Percentiles rank a stretch among this genome's conserved stretches.
Conservation (phyloP, 441 rosid genomes). For the Isatis lusitanica region DNA sequence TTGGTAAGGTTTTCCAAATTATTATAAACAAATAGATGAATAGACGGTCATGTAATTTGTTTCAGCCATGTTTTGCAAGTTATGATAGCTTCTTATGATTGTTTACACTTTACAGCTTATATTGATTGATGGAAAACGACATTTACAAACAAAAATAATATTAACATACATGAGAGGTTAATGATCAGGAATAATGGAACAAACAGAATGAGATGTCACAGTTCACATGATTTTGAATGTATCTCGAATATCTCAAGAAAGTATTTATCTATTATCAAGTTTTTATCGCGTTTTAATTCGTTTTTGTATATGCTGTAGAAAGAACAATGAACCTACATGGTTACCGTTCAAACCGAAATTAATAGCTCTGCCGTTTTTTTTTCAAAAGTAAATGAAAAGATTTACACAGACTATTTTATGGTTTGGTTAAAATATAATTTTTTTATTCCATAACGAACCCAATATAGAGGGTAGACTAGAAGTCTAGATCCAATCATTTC, state of each 20-base stretch:
- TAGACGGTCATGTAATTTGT: neutral
- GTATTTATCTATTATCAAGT: neutral
- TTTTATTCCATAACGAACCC: neutral
- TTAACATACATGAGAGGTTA: neutral
- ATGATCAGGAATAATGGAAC: neutral
- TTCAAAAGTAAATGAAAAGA: neutral
- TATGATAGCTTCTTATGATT: neutral
- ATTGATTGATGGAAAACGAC: neutral
- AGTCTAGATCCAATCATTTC: conserved; percentile 2
- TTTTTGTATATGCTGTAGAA: too few relatives aligned
- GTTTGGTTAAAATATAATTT: neutral
- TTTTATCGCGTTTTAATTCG: neutral
- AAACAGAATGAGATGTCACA: conserved; percentile 3
- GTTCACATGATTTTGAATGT: neutral
- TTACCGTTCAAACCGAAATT: neutral
- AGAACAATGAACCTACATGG: too few relatives aligned
- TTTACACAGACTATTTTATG: neutral
- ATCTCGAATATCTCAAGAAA: neutral
- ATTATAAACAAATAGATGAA: neutral
- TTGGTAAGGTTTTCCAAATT: neutral
- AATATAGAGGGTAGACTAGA: neutral
- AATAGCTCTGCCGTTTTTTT: neutral
- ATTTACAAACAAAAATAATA: neutral
- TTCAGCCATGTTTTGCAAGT: conserved; percentile 2
- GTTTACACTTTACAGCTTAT: neutral